These are phyloP conservation scores for Trichoderma virens DNA, from an alignment of 495 filamentous ascomycete species.

Conservation along the genomic window DNA sequence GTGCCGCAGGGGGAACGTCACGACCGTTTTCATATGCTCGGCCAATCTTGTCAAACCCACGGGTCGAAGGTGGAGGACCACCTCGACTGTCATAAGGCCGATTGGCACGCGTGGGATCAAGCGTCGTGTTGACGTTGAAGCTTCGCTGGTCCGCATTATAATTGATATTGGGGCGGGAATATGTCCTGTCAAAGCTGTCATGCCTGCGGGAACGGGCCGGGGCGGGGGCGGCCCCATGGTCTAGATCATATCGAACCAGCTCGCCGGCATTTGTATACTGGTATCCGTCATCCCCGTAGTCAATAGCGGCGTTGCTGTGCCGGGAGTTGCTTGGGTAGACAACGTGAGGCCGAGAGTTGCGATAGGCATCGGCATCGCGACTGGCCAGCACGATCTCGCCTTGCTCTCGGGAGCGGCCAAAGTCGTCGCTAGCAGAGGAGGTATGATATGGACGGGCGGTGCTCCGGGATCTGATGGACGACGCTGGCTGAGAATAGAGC, in stretches of 20 bases:
- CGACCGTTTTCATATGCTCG: conserved; percentile 15
- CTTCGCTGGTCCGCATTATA: conserved; percentile 6
- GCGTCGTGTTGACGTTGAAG: conserved; percentile 35
- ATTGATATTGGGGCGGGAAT: conserved; percentile 58
- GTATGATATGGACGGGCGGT: conserved; percentile 25
- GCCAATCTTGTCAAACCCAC: conserved; percentile 54
- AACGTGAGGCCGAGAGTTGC: conserved; percentile 25
- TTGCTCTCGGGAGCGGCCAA: conserved; percentile 34
- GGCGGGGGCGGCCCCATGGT: conserved; percentile 27
- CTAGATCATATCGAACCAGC: conserved; percentile 58
- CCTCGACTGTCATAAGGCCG: conserved; percentile 35
- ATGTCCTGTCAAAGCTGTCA: conserved; percentile 43
- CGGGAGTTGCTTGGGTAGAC: conserved; percentile 26
- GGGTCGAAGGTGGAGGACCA: conserved; percentile 53
- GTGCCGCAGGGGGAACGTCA: conserved; percentile 26
- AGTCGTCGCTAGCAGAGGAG: conserved; percentile 35
- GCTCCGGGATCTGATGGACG: conserved; percentile 35
- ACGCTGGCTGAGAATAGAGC: conserved; percentile 44
- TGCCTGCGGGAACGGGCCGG: conserved; percentile 35
- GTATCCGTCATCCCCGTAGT: conserved; percentile 60
- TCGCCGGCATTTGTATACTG: conserved; percentile 67
- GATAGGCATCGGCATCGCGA: conserved; percentile 29
- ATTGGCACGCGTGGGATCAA: conserved; percentile 33
- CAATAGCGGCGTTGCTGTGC: conserved; percentile 34
- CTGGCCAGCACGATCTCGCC: conserved; percentile 30